Evolutionary conservation across 1,139 yeast species (phyloP), one percentile per base, ranked within the genome.

Genomic region (Pichia terricola): DNA sequence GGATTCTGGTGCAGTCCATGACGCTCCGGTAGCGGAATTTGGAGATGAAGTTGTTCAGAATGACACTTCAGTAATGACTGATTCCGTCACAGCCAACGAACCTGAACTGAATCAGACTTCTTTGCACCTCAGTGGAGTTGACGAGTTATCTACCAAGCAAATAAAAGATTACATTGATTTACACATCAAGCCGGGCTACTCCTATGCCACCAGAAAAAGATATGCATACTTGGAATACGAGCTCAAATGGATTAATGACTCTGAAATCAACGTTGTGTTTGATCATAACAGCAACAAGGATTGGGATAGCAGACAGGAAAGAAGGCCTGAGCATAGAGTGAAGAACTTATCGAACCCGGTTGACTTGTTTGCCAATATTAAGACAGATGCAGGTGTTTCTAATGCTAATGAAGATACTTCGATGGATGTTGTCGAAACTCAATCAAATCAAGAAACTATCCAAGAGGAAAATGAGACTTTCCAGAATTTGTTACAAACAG

Each of bases 171-270:
- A 70, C 55, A 61, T 81, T 22, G 75, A 75, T 44, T 62, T 65
- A 45, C 72, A 75, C 54, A 56, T 78, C 41, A 75, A 75, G 52
- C 65, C 65, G 7, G 57, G 53, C 28, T 68, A 64, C 48, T 55
- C 50, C 27, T 57, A 55, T 42, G 53, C 46, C n/a, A 56, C 48
- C 22, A 49, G 57, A 27, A 60, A 55, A 5, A 45, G 56, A 35
- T 57, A 49, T 38, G 52, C 53, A 40, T 50, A 47, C 42, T 53
- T 50, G 44, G 46, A 53, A 46, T 61, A 52, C 59, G 64, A 67
- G 42, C 61, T 81, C 28, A 81, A 82, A 55, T 83, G 94, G 94
- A 71, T 83, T 39, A 76, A 83, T 56, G 94, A 83, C 58, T 58
- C 73, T 16, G 66, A 76, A 2, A 72, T 80, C 28, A 77, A 76